Evolutionary conservation across 176 grass and related monocot genomes (phyloP), one percentile per base, ranked within the genome.

Genomic region (Hsuehochloa calcarea): DNA sequence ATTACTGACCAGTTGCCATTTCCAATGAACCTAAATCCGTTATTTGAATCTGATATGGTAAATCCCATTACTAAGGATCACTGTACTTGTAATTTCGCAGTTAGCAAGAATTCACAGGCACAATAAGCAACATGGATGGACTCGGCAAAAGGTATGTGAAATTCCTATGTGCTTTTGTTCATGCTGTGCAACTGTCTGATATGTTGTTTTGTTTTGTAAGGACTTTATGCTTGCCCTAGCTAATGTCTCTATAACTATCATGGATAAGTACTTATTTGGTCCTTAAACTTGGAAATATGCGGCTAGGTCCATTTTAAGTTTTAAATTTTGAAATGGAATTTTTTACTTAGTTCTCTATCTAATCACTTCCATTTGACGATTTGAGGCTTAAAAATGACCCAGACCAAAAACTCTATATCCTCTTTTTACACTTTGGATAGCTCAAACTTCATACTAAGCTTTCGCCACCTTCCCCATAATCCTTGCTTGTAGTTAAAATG

Each of bases 81-180:
- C 37, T 47, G 10, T 45, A 14, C 40, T 68, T 68, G 4, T 67
- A 75, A 56, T 61, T 79, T 39, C 79, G 20, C 84, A 99, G 97
- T 87, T 99, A 54, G 62, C 91, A 77, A 91, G 97, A 90, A 99
- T 96, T 86, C 97, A 99, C 82, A 85, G 90, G 77, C 90, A 88
- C 45, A 92, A 89, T 83, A 90, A 85, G 70, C 88, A 85, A 74
- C 90, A 89, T 75, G 97, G 97, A 41, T 99, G 97, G 93, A 99
- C 97, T 39, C 91, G 97, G 4, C 97, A 99, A 92, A 99, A 99
- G 97, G 97, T 96, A 82, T 77, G 69, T 51, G 20, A 44, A 81
- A 64, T 50, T 77, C 62, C 26, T 51, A 15, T 75, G 40, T 83
- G 68, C 38, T 87, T 26, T 40, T 81, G 20, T 44, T 64, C n/a